These are phyloP conservation scores for Pseudocercospora fuligena DNA, from an alignment of 2,329 filamentous ascomycete species.

Conservation along the genomic window DNA sequence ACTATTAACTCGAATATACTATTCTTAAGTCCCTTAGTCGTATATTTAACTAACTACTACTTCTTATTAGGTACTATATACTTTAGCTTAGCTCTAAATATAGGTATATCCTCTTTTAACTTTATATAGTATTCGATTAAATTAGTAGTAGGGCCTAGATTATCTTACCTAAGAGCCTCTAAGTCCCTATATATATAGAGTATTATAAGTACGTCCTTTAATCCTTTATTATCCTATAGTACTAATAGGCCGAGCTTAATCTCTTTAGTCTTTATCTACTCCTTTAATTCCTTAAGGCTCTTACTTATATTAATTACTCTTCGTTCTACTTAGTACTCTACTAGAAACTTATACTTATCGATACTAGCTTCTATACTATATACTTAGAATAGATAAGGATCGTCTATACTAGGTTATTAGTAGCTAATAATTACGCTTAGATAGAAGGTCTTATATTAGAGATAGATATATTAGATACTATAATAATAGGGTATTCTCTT, in stretches of 20 bases:
- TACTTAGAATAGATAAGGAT: too few species aligned
- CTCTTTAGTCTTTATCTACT: background rate
- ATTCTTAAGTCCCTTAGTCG: background rate
- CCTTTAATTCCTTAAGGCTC: background rate
- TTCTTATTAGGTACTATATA: background rate
- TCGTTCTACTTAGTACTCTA: background rate
- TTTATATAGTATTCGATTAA: background rate
- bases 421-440: background rate
- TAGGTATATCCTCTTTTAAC: background rate
- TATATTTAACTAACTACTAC: background rate
- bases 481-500: too few species aligned
- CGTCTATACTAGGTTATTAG: background rate
- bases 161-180: background rate
- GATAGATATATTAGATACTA: background rate
- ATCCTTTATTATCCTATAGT: background rate
- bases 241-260: background rate
- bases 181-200: background rate
- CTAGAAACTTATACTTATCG: background rate
- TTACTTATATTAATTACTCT: background rate
- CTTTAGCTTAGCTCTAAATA: background rate
- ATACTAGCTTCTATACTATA: too few species aligned
- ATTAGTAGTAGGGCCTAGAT: background rate
- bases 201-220: background rate
- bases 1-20: background rate
- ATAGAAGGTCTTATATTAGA: too few species aligned